Evolutionary conservation across 108 stramenopile genomes (phyloP).

Genomic region (Schizochytrium sp.): DNA sequence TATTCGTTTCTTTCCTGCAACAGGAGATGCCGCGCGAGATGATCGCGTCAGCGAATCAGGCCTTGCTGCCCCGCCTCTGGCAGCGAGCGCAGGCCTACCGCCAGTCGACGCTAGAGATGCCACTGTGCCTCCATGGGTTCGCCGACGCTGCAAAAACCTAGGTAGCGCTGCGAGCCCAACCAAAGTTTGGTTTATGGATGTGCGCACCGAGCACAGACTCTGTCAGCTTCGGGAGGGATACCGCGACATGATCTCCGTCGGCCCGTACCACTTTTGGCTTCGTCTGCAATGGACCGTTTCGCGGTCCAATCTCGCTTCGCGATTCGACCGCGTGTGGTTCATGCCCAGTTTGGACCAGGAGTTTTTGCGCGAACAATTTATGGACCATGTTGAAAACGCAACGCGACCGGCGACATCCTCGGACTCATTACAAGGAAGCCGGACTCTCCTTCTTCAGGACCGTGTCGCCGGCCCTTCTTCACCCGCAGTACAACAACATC

Average conservation of each 20-base stretch:
- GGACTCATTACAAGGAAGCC: not conserved
- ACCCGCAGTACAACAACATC: not conserved
- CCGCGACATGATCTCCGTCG: not conserved
- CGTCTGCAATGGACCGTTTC: not conserved
- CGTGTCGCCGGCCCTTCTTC: not conserved
- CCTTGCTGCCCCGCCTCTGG: not conserved
- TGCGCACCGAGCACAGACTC: not conserved
- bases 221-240: not conserved
- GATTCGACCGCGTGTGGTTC: not conserved
- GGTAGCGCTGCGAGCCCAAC: not conserved
- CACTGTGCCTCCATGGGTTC: not conserved
- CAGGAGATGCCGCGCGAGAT: not conserved
- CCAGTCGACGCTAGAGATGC: not conserved
- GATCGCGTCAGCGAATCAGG: not conserved
- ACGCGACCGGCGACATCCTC: not conserved
- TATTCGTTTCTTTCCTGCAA: not conserved
- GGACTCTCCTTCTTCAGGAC: not conserved
- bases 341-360: not conserved
- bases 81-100: not conserved
- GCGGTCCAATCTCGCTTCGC: not conserved
- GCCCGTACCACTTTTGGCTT: not conserved
- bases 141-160: not conserved
- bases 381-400: not conserved
- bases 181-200: not conserved
- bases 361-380: not conserved